These are phyloP conservation scores for Fabrea salina DNA, from an alignment of 169 alveolate species.

Conservation along the genomic window DNA sequence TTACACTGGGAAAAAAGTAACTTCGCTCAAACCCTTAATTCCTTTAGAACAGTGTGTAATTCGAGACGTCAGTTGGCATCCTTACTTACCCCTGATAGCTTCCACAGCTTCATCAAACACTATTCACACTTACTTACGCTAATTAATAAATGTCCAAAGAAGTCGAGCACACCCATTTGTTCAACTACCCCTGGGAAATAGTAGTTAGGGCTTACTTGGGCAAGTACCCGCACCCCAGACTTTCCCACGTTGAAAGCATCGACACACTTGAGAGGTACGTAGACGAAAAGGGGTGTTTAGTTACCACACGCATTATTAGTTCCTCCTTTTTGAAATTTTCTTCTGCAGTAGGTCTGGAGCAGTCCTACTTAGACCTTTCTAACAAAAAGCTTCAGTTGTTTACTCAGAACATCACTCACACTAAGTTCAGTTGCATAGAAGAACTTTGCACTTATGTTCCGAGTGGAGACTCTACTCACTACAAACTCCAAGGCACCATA, in stretches of 20 bases:
- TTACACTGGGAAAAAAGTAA: constrained; percentile 24
- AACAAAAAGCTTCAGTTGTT: not conserved
- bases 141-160: too few relatives aligned
- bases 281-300: not conserved
- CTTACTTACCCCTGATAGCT: constrained; percentile 49
- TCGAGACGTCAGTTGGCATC: constrained; percentile 69
- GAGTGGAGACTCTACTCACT: not conserved
- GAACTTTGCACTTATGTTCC: not conserved
- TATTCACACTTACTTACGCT: not conserved
- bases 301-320: not conserved
- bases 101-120: constrained; percentile 38
- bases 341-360: not conserved
- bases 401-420: not conserved
- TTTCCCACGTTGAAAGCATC: not conserved
- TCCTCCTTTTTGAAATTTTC: not conserved
- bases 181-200: not conserved
- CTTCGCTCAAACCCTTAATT: not conserved
- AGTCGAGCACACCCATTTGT: not conserved
- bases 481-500: not conserved
- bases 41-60: not conserved
- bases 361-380: not conserved
- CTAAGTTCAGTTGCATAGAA: not conserved
- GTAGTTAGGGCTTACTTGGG: not conserved
- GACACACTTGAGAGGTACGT: not conserved
- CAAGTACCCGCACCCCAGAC: not conserved